Base-by-base conservation (phyloP, 202 grass and related monocot species). In the Bolboschoenoplectus hybrid region DNA sequence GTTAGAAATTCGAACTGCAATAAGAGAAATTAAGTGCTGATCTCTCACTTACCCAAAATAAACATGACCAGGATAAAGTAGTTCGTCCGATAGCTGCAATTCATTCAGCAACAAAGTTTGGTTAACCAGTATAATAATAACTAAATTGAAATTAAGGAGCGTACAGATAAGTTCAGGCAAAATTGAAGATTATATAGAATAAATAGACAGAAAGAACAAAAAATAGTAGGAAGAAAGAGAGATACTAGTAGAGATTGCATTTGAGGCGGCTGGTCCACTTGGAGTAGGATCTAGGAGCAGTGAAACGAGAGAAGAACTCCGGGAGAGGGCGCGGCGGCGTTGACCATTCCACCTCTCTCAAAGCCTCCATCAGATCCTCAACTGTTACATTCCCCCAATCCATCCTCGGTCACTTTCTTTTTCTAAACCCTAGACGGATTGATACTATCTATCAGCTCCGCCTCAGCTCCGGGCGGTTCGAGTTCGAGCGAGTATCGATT, bases 231-330 rank as follows among this genome's bases (percentile, higher is more conserved):
- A 51, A 68, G 13, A 75, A 68, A 55, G 66, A 49, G 89, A 81
- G 87, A 85, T 90, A 99, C 97, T 99, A 99, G 93, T 99, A 99
- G 53, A 97, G 92, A 87, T 97, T 99, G 93, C 97, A 99, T 89
- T 99, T 99, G 88, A 99, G 89, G 80, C 92, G 97, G 75, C 91
- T 99, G 76, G 86, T 97, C 97, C 93, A 99, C 85, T 99, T 99
- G 86, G 92, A 91, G 91, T 91, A 97, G 88, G 93, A 99, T 82
- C 93, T 91, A 62, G 97, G 97, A 63, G 86, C 81, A 86, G 97
- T 97, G 89, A 99, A 99, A 70, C 97, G 92, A 84, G 93, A 99
- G 87, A 99, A 99, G 92, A 99, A 99, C 86, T 99, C 97, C 46
- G 90, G 83, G 16, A 99, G 67, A 43, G 93, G 90, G 45, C 97